A percentile compares a stretch with the other conserved stretches of the same genome.
Conservation (phyloP, 2,329 filamentous ascomycete species). For the Phialemoniopsis sp. region DNA sequence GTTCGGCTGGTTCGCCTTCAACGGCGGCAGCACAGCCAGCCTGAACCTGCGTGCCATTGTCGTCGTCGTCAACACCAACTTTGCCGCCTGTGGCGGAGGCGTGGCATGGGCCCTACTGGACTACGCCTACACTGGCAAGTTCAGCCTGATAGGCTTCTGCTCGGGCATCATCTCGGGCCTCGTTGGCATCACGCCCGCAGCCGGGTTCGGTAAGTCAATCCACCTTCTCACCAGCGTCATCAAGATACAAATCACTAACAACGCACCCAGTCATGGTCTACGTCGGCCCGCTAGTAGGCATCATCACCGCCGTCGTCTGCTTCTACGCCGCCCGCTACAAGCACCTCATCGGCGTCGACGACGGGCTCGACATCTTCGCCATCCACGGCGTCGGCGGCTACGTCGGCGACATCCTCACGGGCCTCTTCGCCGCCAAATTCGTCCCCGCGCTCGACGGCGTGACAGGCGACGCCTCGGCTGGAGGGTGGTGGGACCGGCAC, state of each 20-base stretch:
- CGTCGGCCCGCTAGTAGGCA: constrained; percentile 44
- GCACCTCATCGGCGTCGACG: constrained; percentile 48
- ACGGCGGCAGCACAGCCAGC: constrained; percentile 46
- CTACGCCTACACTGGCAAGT: constrained; percentile 41
- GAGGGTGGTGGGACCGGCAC: constrained; percentile 4
- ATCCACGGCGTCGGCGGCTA: constrained; percentile 54
- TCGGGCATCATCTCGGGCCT: constrained; percentile 52
- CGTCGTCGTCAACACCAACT: constrained; percentile 55
- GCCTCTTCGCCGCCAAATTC: constrained; percentile 1
- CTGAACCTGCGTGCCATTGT: constrained; percentile 47
- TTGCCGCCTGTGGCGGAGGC: constrained; percentile 49
- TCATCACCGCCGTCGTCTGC: constrained; percentile 42
- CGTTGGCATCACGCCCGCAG: constrained; percentile 55
- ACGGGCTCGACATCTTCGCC: constrained; percentile 56
- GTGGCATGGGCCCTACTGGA: constrained; percentile 50
- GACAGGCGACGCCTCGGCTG: not conserved
- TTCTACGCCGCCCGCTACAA: constrained; percentile 44
- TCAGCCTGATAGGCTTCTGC: constrained; percentile 47
- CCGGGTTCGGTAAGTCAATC: constrained; percentile 35
- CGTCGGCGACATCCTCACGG: not conserved
- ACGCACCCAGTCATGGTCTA: constrained; percentile 36
- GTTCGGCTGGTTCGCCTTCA: constrained; percentile 57
- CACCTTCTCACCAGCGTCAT: not conserved
- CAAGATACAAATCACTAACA: too few species aligned
- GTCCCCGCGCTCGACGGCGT: constrained; percentile 1